Base-by-base conservation (phyloP, 495 filamentous ascomycete species). In the Hyaloscypha hepaticicola region DNA sequence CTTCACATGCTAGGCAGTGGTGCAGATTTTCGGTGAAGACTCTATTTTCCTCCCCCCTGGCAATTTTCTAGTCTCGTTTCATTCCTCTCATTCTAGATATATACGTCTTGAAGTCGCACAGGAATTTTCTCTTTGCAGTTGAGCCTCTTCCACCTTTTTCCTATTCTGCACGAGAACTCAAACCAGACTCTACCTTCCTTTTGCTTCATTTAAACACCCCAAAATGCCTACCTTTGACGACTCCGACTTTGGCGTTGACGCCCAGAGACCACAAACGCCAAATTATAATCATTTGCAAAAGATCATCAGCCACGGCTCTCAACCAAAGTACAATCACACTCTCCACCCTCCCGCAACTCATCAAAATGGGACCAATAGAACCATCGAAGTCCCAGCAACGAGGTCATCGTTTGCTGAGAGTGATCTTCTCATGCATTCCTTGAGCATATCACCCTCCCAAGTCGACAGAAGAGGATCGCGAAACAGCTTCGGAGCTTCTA, bases 401-500 rank as follows among this genome's bases (percentile, higher is more conserved):
- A 78, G 88, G 61, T 90, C 87, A 33, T 83, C 87, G 38, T 83
- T 90, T 67, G 85, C 88, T 21, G 85, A 92, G 77, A 84, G 86
- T 28, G 78, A 84, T 26, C 77, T 83, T 59, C 87, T 86, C 76
- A 91, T 92, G 89, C 89, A 92, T 79, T 82, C 83, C 63, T 77
- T 92, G 74, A 89, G 86, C 66, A 73, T 87, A 29, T 74, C 82
- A 3, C 89, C 88, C 7, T 91, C 89, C 2, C 82, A 83, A 74
- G 85, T 82, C 73, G 84, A 87, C 60, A 79, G 89, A 38, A 78
- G 89, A 55, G 79, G 85, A 25, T 92, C 90, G 34, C 83, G 89
- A 65, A 93, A 92, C 83, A 92, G 89, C 14, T 92, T 93, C 69
- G 90, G 89, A 55, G 81, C 88, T 45, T 85, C 88, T 19, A 84